These are phyloP conservation scores for Pseudognaphalium luteoalbum DNA, from an alignment of 129 eudicot genomes.

Conservation along the genomic window DNA sequence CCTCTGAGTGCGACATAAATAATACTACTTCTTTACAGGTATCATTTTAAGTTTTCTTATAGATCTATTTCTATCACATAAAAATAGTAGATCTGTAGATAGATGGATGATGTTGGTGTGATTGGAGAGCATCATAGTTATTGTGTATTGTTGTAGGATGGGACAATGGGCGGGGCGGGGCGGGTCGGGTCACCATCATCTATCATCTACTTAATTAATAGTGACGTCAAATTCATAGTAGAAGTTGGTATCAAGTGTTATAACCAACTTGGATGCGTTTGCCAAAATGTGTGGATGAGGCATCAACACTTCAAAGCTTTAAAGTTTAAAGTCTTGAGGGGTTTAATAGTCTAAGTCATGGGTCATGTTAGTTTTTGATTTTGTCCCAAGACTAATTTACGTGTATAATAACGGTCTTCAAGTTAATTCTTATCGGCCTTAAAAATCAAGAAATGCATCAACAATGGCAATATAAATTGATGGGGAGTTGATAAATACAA, in stretches of 20 bases:
- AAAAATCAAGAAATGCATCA: too few species aligned
- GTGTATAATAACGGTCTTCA: neutral
- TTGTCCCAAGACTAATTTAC: neutral
- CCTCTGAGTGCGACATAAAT: too few species aligned
- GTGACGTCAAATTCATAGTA: neutral
- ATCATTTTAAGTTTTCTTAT: too few species aligned
- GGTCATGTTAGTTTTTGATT: neutral
- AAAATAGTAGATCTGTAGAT: too few species aligned
- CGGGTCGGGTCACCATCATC: conserved; percentile 12
- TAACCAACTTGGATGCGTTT: neutral
- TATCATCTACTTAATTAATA: neutral
- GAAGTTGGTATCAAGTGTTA: neutral
- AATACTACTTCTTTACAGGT: too few species aligned
- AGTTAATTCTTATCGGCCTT: neutral
- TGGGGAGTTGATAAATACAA: too few species aligned
- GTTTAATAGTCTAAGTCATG: neutral
- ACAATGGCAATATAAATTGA: neutral
- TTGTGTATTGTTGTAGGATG: conserved; percentile 29
- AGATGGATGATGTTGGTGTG: conserved; percentile 12
- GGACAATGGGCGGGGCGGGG: neutral
- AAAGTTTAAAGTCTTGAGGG: neutral
- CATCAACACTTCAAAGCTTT: neutral
- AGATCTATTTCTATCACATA: too few species aligned
- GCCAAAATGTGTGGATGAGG: neutral
- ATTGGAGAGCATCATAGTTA: conserved; percentile 22